phyloP scores from a whole-genome alignment of 352 stramenopile species.

The Globisporangium middletonii region DNA sequence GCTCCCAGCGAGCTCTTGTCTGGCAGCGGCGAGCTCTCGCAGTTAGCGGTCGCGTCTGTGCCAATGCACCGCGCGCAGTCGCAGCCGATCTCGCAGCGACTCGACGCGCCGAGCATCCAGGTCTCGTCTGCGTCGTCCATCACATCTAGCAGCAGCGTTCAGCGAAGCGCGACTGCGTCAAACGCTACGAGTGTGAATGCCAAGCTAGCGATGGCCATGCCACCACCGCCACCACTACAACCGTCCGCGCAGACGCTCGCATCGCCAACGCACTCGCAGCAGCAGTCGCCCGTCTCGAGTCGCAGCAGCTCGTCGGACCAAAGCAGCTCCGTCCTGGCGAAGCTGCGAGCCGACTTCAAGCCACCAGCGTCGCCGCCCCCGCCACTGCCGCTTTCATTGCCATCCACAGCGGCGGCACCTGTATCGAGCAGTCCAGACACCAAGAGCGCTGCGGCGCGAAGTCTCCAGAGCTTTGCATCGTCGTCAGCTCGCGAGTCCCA shows the following conservation, averaged over 20 bases:
- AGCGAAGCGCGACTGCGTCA: constrained; percentile 1
- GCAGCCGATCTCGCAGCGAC: background rate
- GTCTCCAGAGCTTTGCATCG: background rate
- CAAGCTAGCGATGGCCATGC: background rate
- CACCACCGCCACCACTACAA: background rate
- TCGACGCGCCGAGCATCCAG: background rate
- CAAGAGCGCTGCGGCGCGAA: background rate
- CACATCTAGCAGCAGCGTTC: background rate
- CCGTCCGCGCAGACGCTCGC: background rate
- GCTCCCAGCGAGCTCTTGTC: background rate
- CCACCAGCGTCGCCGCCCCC: background rate
- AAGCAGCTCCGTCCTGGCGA: background rate
- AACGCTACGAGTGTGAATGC: background rate
- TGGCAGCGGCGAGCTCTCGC: too few species aligned
- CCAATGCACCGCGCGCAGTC: constrained; percentile 5
- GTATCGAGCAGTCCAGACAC: constrained; percentile 6
- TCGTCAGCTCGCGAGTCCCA: constrained; percentile 1
- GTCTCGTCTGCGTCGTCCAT: background rate
- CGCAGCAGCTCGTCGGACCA: constrained; percentile 4
- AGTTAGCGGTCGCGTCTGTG: background rate
- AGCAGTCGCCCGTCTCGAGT: constrained; percentile 11
- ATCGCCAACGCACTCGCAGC: constrained; percentile 2
- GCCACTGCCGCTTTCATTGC: constrained; percentile 13
- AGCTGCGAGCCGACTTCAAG: constrained; percentile 12
- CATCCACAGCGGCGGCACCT: background rate